Base-by-base conservation (phyloP, 2,329 filamentous ascomycete species). In the Dothistroma septosporum region DNA sequence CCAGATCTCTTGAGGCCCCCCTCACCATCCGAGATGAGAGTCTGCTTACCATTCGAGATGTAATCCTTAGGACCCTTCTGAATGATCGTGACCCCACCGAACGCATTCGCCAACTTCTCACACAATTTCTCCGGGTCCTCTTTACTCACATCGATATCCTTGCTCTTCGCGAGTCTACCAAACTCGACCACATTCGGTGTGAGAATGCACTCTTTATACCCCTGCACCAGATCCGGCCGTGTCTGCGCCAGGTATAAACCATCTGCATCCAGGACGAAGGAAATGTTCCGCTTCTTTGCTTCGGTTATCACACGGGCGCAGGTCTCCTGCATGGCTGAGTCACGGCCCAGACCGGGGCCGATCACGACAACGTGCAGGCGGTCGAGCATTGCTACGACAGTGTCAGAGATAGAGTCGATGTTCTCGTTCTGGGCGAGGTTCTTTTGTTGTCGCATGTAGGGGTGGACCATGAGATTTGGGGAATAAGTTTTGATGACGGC, bases 181-280 rank as follows among this genome's bases (percentile, higher is more conserved):
- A 97, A 97, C 75, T 99, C 94, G 4, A 96, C 91, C 0, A 97
- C 89, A 66, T 99, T 99, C 1, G 94, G 94, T 47, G 94, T 99
- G 60, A 99, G 78, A 57, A 99, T 91, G 56, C 91, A 95, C 62
- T 90, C 85, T 52, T 81, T 82, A 78, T 93, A 97, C 0, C 92
- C 92, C 22, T 85, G 82, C 1, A 99, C 85, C 0, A 97, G 78
- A 35, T 86, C 86, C 0, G 92, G 92, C 54, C 87, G 79, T 32
- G 84, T 86, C 69, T 91, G 87, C 12, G 95, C 88, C 1, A 97
- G 77, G 63, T 86, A 85, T 28, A 99, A 78, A 0, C 91, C 93
- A 75, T 99, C 94, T 0, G 94, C 94, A 72, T 99, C 94, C 2
- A 99, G 78, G 7, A 99, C 91, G 62, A 97, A 85, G 0, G 92